Evolutionary conservation across 73 alveolate species (phyloP), one percentile per base, ranked within the genome.

Genomic region (Paramecium octaurelia): DNA sequence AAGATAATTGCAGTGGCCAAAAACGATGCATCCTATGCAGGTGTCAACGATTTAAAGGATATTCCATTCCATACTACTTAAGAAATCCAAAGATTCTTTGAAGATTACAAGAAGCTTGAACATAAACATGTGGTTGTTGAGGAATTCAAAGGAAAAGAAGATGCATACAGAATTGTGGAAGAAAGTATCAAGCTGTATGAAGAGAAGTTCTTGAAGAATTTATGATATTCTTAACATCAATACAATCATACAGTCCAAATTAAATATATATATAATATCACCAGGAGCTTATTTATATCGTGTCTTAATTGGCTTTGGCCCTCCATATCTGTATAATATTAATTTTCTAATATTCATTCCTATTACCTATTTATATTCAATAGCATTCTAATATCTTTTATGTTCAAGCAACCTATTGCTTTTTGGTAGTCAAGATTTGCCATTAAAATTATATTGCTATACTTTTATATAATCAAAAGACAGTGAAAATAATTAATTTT

Each of bases 201-300:
- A 73, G 91, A 89, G 23, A 58, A 89, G 24, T 89, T 89, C 94
- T 70, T 83, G 8, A 58, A 89, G 48, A 18, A 29, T 60, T 34
- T 73, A 73, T 73, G 87, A 73, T 14, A 14, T 31, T 12, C 2
- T 12, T 2, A 64, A 12, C 12, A 34, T 31, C 46, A 2, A 40
- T 40, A 40, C 48, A 40, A 7, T 7, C 10, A 40, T 40, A 7
- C 12, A 40, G 16, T 40, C 7, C 48, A 40, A 40, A 40, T 7
- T 40, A 40, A 40, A 40, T 40, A 40, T 40, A 40, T 8, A 40
- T 40, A 40, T 40, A 7, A 40, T 40, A 40, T 40, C 10, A 59
- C 93, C 40, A 21, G 99, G 98, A 40, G 97, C 96, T 21, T 92
- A 92, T 93, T 97, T 98, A 73, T 93, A 97, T 64, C 94, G 93